phyloP scores from a whole-genome alignment of 108 stramenopile species.

The Seminavis robusta region DNA sequence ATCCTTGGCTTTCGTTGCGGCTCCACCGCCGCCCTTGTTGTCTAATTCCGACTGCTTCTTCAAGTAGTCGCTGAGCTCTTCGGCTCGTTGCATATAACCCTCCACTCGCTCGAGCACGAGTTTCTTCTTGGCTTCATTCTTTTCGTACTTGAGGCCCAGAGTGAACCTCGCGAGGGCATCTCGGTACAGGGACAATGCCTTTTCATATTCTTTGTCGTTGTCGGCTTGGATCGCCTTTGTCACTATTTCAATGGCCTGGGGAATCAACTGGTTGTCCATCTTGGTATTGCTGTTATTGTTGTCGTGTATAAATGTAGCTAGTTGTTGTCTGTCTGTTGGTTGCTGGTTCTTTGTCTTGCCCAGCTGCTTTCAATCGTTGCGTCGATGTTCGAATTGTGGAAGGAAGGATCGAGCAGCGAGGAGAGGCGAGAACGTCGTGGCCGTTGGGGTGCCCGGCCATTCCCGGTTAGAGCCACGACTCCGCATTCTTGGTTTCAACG shows the following conservation, averaged over 20 bases:
- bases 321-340: no score
- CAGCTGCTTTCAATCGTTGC: no score
- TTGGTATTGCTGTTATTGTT: background rate
- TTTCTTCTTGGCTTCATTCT: constrained; percentile 91
- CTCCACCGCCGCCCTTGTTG: constrained; percentile 43
- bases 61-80: constrained; percentile 88
- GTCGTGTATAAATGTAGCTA: no score
- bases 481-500: no score
- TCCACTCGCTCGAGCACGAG: constrained; percentile 91
- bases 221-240: constrained; percentile 86
- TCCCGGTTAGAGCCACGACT: no score
- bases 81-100: constrained; percentile 99
- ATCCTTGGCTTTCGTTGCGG: constrained; percentile 47
- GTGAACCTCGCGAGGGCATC: constrained; percentile 89
- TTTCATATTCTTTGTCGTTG: constrained; percentile 84
- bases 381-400: no score
- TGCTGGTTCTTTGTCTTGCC: no score
- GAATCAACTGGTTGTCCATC: constrained; percentile 89
- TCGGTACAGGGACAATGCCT: constrained; percentile 85
- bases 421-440: no score
- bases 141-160: constrained; percentile 96
- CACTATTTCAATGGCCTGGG: constrained; percentile 88
- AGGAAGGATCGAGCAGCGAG: no score
- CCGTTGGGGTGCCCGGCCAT: no score
- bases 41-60: constrained; percentile 75